phyloP scores from a whole-genome alignment of 1,284 basidiomycete genomes.

The Porogramme epimiltina region DNA sequence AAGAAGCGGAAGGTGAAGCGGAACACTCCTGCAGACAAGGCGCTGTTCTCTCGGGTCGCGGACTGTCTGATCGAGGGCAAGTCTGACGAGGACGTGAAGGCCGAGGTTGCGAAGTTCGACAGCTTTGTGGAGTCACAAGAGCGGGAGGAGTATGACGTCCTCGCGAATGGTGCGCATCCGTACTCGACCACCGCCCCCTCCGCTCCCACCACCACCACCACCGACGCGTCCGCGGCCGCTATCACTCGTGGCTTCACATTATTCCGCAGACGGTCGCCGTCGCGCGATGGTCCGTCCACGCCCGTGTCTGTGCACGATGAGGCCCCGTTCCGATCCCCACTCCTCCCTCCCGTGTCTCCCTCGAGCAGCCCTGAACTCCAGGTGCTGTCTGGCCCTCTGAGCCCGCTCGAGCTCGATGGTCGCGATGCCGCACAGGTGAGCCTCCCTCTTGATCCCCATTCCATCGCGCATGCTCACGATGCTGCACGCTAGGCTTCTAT shows the following conservation, averaged over 20 bases:
- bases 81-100: slow-evolving; percentile 12
- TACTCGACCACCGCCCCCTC: background rate
- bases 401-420: background rate
- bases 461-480: no score
- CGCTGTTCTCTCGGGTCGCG: slow-evolving; percentile 17
- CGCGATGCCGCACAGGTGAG: no score
- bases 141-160: background rate
- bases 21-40: slow-evolving; percentile 19
- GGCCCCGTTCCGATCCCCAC: slow-evolving; percentile 14
- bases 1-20: slow-evolving; percentile 28
- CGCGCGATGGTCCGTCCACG: background rate
- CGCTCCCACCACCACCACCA: background rate
- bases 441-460: no score
- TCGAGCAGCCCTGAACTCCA: background rate
- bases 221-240: no score
- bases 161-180: background rate
- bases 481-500: no score
- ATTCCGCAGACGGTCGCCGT: background rate
- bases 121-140: background rate
- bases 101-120: slow-evolving; percentile 16
- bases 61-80: background rate
- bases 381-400: slow-evolving; percentile 1
- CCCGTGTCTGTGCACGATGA: background rate
- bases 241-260: no score
- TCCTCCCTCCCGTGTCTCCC: slow-evolving; percentile 6